phyloP scores from a whole-genome alignment of 2,329 filamentous ascomycete species.

The Cercospora berteroae region DNA sequence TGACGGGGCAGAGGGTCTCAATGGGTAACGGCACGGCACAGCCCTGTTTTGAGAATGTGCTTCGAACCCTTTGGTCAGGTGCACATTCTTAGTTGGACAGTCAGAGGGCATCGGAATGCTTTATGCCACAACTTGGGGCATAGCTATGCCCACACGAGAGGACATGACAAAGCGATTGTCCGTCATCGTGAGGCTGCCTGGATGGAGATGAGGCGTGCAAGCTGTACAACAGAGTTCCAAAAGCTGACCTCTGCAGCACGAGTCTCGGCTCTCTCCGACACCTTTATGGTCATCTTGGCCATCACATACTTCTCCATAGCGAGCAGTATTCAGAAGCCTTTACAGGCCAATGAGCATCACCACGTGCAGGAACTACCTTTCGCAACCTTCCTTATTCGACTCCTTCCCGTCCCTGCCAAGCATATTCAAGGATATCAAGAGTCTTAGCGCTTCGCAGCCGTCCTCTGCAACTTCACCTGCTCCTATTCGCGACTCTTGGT shows the following conservation, averaged over 20 bases:
- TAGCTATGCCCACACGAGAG: neutral
- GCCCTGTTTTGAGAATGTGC: neutral
- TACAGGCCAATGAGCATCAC: neutral
- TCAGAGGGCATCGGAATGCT: neutral
- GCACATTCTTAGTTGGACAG: neutral
- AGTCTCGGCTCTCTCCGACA: neutral
- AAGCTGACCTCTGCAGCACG: neutral
- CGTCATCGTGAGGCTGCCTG: neutral
- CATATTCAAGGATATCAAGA: neutral
- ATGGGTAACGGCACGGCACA: neutral
- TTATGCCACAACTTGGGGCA: neutral
- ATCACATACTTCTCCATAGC: neutral
- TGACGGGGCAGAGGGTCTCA: neutral
- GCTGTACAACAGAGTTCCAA: neutral
- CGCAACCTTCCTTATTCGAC: neutral
- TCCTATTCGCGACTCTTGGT: neutral
- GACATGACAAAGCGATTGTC: neutral
- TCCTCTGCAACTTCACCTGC: neutral
- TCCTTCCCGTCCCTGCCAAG: neutral
- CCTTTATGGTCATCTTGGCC: neutral
- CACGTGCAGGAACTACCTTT: neutral
- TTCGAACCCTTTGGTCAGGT: neutral
- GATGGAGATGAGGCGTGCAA: neutral
- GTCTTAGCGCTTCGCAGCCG: neutral
- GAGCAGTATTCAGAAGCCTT: neutral